Evolutionary conservation across 2,329 filamentous ascomycete species (phyloP).

Genomic region (Calonectria pseudoreteaudii): DNA sequence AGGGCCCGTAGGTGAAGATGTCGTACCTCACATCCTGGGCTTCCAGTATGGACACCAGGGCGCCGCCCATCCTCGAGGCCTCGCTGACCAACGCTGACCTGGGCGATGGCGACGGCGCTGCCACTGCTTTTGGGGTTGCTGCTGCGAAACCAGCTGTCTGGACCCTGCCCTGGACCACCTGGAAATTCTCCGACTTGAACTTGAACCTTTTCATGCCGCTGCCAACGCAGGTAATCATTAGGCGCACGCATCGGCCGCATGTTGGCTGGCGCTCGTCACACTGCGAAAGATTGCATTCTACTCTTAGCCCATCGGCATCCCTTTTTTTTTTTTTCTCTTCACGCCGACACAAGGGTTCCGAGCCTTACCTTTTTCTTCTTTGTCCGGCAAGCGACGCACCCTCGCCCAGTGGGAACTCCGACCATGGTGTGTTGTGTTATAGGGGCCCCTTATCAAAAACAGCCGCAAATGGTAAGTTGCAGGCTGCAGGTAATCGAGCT

Average conservation of each 20-base stretch:
- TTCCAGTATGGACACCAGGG: neutral
- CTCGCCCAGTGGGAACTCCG: neutral
- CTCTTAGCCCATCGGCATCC: neutral
- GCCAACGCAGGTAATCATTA: neutral
- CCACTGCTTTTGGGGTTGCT: neutral
- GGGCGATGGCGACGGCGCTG: neutral
- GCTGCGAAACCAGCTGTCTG: neutral
- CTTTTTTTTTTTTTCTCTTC: too few species aligned
- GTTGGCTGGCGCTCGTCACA: constrained; percentile 9
- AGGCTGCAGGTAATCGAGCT: neutral
- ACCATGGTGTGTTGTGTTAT: neutral
- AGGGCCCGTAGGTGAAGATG: constrained; percentile 4
- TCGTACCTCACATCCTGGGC: neutral
- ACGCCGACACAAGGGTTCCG: neutral
- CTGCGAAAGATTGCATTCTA: neutral
- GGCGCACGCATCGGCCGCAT: neutral
- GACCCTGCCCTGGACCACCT: neutral
- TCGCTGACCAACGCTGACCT: neutral
- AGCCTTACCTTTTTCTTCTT: constrained; percentile 5
- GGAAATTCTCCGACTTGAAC: neutral
- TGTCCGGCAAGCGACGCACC: neutral
- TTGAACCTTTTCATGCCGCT: constrained; percentile 1
- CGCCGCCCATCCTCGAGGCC: neutral
- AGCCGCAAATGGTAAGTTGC: neutral
- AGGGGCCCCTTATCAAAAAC: too few species aligned